Conservation (phyloP, 441 rosid species). For the Cnidoscolus chayamansa region DNA sequence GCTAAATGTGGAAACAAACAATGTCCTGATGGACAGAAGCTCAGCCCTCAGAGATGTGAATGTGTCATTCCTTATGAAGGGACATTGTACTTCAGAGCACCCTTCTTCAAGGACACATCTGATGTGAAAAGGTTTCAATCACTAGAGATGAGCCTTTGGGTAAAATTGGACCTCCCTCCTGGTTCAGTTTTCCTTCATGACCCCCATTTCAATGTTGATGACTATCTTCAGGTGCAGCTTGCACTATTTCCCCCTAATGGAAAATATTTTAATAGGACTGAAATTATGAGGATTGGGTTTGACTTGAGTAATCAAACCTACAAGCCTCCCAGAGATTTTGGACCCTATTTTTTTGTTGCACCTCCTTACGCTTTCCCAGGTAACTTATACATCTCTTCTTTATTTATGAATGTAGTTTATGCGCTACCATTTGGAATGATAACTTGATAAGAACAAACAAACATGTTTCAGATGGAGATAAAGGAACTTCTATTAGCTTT, state of each 20-base stretch:
- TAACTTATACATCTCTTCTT: conserved; percentile 22
- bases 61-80: conserved; percentile 91
- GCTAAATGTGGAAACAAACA: conserved; percentile 68
- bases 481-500: conserved; percentile 43
- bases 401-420: conserved; percentile 3
- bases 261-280: conserved; percentile 56
- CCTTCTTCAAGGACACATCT: conserved; percentile 70
- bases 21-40: conserved; percentile 67
- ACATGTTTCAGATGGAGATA: conserved; percentile 38
- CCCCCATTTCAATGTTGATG: conserved; percentile 78
- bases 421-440: background rate
- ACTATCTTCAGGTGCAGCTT: conserved; percentile 84
- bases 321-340: conserved; percentile 84
- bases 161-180: conserved; percentile 65
- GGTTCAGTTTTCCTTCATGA: conserved; percentile 84
- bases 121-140: conserved; percentile 63
- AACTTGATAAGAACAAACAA: conserved; percentile 15
- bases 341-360: conserved; percentile 87
- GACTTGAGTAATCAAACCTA: conserved; percentile 84
- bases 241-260: conserved; percentile 69
- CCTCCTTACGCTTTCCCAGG: conserved; percentile 87
- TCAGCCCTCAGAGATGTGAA: conserved; percentile 95
- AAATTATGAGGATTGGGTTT: conserved; percentile 70
- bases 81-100: conserved; percentile 76
- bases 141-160: conserved; percentile 83